Evolutionary conservation across 192 early-diverging fungal species (phyloP), one percentile per base, ranked within the genome.

Genomic region (Backusella westeae): DNA sequence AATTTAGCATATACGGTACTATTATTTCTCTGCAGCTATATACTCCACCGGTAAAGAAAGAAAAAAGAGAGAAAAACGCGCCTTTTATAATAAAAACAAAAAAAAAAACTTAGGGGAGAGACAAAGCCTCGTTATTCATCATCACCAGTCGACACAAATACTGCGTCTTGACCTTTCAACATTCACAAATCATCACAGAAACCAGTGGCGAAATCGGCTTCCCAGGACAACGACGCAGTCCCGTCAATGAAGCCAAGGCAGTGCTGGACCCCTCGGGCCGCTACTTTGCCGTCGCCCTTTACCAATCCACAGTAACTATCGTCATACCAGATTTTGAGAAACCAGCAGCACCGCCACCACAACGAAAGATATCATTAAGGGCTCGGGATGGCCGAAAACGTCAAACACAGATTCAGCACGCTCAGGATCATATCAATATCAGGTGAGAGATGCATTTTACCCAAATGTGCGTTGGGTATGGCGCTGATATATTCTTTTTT

Each of bases 121-220:
- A 77, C 1, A 94, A 90, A 17, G 93, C 91, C 39, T 80, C 89
- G 17, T 74, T 96, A 23, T 80, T 97, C 67, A 69, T 96, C 10
- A 80, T 87, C 21, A 94, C 94, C 15, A 89, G 89, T 26, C 85
- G 86, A 42, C 84, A 88, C 80, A 86, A 95, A 69, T 92, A 90
- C 78, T 86, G 89, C 1, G 84, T 95, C 80, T 97, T 6, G 86
- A 88, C n/a, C 94, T 91, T 81, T 90, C 92, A 74, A 75, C 84
- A 1, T 52, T 72, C 74, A 39, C 75, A 83, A 67, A 69, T 83
- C 15, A 29, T 87, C 6, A 95, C 95, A 0, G 94, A 94, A 80
- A 81, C 87, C 39, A 83, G 80, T 15, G 93, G 91, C 49, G 85
- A 89, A 68, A 42, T 78, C 26, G 44, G 67, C 8, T 67, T 70